phyloP scores from a whole-genome alignment of 345 rosid genomes.

The Brassica cretica region DNA sequence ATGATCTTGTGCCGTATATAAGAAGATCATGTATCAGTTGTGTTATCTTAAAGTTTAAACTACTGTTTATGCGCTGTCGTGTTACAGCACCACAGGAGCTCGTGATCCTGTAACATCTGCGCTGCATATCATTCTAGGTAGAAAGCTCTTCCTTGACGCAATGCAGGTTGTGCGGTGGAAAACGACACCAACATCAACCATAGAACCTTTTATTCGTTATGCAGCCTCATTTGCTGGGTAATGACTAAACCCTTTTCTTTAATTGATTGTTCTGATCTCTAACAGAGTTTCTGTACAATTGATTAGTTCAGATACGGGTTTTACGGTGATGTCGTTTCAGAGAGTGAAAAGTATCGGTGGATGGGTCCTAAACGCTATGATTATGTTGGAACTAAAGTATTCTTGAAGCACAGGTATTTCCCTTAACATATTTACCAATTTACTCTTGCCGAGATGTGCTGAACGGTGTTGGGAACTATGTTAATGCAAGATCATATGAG shows the following conservation, averaged over 20 bases:
- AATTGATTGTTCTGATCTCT: conserved; percentile 11
- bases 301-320: conserved; percentile 76
- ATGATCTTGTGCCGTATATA: not conserved
- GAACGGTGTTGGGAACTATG: conserved; percentile 3
- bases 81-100: conserved; percentile 86
- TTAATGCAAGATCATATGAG: conserved; percentile 62
- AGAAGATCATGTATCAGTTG: not conserved
- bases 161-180: conserved; percentile 99
- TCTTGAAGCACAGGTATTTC: conserved; percentile 75
- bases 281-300: conserved; percentile 36
- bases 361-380: conserved; percentile 98
- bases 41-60: not conserved
- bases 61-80: conserved; percentile 6
- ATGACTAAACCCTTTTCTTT: conserved; percentile 18
- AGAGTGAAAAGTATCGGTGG: conserved; percentile 95
- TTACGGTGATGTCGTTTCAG: conserved; percentile 93
- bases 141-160: conserved; percentile 71
- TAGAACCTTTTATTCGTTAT: conserved; percentile 83
- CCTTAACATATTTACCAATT: conserved; percentile 5
- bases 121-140: conserved; percentile 81
- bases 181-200: conserved; percentile 52
- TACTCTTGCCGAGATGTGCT: not conserved
- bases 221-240: conserved; percentile 99
- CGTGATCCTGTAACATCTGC: conserved; percentile 95
- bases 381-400: conserved; percentile 92